Evolutionary conservation across 441 rosid species (phyloP), one percentile per base, ranked within the genome.

Genomic region (Jatropha multifida): DNA sequence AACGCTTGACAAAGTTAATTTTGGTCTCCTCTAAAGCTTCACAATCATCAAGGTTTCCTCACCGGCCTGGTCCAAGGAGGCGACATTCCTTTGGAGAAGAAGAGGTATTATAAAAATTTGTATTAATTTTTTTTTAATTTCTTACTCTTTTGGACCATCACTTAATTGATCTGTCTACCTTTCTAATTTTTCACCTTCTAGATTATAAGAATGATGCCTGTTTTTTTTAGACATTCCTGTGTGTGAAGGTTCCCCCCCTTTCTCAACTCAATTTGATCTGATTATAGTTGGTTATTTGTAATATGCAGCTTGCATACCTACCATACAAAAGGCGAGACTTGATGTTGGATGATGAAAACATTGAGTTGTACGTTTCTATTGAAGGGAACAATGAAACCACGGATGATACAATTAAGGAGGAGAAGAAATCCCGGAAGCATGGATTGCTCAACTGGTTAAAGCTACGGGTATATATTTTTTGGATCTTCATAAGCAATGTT

Each of bases 71-170:
- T 85, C 93, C 85, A 58, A 91, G 97, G 85, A 91, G 99, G 83
- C 91, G 99, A 80, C 98, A 96, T 84, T 94, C 99, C 74, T 96
- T 96, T 83, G 99, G 99, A 69, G 98, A 96, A 89, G 98, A 96
- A 81, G 99, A 96, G 99, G 99, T 93, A 78, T 73, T 61, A 48
- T 49, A 76, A 74, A 77, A 65, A 77, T 60, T 78, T 76, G 59
- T 46, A 66, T 40, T 66, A 41, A 67, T 40, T 66, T 23, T 52
- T 56, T 49, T 59, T 69, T 56, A 15, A 17, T 71, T 65, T 67
- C 60, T 72, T 59, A 78, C 60, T 44, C 68, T 18, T 68, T 73
- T 64, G 23, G 51, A 46, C 65, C 52, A 27, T 41, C 38, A 44
- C 4, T 27, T 9, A 46, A 20, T 52, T 66, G 48, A 10, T 56